phyloP scores from a whole-genome alignment of 306 rosid species.

The Prinsepia uniflora region DNA sequence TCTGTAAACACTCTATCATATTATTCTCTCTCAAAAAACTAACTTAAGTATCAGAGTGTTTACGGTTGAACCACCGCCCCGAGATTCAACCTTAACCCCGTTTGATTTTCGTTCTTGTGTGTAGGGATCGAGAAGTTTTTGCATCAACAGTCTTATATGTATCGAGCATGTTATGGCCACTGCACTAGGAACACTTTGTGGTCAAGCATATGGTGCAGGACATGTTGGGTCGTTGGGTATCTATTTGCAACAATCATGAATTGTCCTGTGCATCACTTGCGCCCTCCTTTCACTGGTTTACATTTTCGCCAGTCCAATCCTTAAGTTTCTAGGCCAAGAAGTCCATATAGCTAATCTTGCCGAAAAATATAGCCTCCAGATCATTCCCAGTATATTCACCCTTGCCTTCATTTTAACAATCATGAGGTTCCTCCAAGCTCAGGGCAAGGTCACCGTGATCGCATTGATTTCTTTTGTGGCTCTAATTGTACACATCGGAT shows the following conservation, averaged over 20 bases:
- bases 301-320: constrained; percentile 55
- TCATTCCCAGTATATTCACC: constrained; percentile 61
- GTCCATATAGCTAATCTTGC: constrained; percentile 61
- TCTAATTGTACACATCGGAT: constrained; percentile 35
- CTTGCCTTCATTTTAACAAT: constrained; percentile 59
- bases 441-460: constrained; percentile 52
- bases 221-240: constrained; percentile 45
- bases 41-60: too few species aligned
- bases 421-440: constrained; percentile 76
- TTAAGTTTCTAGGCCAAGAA: constrained; percentile 61
- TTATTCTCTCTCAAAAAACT: too few species aligned
- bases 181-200: neutral
- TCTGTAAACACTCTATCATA: too few species aligned
- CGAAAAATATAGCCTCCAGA: constrained; percentile 35
- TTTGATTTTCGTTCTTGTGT: too few species aligned
- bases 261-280: constrained; percentile 40
- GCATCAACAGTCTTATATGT: too few species aligned
- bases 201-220: neutral
- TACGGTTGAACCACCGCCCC: too few species aligned
- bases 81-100: too few species aligned
- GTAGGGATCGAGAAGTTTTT: too few species aligned
- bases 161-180: neutral
- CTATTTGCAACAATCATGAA: constrained; percentile 79
- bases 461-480: constrained; percentile 61
- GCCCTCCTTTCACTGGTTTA: constrained; percentile 52